Evolutionary conservation across 2,329 filamentous ascomycete genomes (phyloP).

Genomic region (Colletotrichum limetticola): DNA sequence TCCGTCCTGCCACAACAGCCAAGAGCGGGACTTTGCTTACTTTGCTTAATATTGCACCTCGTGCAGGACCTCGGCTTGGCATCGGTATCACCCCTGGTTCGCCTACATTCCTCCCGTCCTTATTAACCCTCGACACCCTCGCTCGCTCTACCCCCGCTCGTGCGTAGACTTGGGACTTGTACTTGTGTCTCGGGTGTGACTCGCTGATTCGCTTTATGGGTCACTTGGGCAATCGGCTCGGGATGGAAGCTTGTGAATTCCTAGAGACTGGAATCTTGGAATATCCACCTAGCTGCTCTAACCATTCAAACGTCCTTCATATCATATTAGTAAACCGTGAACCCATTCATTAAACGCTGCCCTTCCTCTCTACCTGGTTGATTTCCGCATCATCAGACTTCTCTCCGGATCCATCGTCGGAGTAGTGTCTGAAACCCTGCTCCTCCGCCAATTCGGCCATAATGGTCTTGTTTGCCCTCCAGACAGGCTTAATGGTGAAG

Average conservation of each 20-base stretch:
- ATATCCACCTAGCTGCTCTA: background rate
- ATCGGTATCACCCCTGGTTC: background rate
- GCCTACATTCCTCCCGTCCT: background rate
- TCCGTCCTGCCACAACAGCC: background rate
- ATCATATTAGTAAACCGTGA: slow-evolving; percentile 32
- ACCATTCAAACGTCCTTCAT: slow-evolving; percentile 27
- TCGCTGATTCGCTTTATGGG: background rate
- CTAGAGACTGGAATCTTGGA: slow-evolving; percentile 20
- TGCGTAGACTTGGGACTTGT: background rate
- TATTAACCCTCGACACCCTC: background rate
- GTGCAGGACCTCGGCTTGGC: background rate
- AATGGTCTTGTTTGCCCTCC: slow-evolving; percentile 54
- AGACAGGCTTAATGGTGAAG: slow-evolving; percentile 61
- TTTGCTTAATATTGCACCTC: background rate
- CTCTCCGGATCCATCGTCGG: slow-evolving; percentile 40
- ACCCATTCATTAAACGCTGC: slow-evolving; percentile 29
- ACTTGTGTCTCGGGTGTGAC: background rate
- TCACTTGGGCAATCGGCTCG: slow-evolving; percentile 20
- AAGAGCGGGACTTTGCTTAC: background rate
- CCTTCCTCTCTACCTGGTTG: slow-evolving; percentile 37
- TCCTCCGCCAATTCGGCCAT: slow-evolving; percentile 56
- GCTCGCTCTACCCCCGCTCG: background rate
- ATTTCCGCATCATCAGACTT: slow-evolving; percentile 38
- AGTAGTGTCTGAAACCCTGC: slow-evolving; percentile 46
- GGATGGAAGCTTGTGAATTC: slow-evolving; percentile 16